phyloP scores from a whole-genome alignment of 2,329 filamentous ascomycete genomes.

The Colletotrichum orbiculare region DNA sequence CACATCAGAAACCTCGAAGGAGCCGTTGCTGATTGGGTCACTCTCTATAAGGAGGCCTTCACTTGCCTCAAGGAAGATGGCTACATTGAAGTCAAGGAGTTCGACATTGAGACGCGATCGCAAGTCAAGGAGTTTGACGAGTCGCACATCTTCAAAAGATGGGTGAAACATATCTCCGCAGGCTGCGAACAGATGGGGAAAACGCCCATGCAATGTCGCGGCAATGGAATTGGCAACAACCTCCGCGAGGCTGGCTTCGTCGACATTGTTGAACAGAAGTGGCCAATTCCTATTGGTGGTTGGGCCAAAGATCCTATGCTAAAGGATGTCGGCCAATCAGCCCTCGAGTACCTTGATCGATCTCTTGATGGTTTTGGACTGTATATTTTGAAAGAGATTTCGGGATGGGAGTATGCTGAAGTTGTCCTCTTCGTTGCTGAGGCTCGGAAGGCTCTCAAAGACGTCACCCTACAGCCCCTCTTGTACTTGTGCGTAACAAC shows the following conservation, averaged over 20 bases:
- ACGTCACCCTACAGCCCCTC: conserved; percentile 1
- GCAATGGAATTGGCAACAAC: conserved; percentile 12
- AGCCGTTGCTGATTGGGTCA: conserved; percentile 62
- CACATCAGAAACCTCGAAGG: conserved; percentile 65
- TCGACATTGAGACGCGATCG: neutral
- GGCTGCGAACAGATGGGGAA: conserved; percentile 42
- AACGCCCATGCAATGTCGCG: conserved; percentile 12
- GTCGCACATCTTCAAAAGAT: conserved; percentile 43
- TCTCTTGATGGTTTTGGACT: conserved; percentile 44
- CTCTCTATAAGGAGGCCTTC: conserved; percentile 58
- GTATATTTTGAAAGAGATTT: conserved; percentile 42
- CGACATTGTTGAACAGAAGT: conserved; percentile 24
- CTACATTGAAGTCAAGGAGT: conserved; percentile 48
- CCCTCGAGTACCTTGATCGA: conserved; percentile 38
- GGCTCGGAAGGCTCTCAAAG: conserved; percentile 33
- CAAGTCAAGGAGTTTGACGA: conserved; percentile 36
- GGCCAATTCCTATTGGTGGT: conserved; percentile 40
- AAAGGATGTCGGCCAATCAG: conserved; percentile 40
- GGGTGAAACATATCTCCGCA: conserved; percentile 42
- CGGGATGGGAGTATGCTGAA: conserved; percentile 43
- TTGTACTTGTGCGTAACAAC: neutral
- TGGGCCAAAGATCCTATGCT: conserved; percentile 39
- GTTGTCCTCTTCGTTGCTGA: conserved; percentile 39
- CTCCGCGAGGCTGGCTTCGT: conserved; percentile 31
- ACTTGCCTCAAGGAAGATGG: conserved; percentile 62